Percentiles rank a stretch among this genome's conserved stretches.
Evolutionary conservation across 352 stramenopile species (phyloP).

Genomic region (Plasmopara muralis): DNA sequence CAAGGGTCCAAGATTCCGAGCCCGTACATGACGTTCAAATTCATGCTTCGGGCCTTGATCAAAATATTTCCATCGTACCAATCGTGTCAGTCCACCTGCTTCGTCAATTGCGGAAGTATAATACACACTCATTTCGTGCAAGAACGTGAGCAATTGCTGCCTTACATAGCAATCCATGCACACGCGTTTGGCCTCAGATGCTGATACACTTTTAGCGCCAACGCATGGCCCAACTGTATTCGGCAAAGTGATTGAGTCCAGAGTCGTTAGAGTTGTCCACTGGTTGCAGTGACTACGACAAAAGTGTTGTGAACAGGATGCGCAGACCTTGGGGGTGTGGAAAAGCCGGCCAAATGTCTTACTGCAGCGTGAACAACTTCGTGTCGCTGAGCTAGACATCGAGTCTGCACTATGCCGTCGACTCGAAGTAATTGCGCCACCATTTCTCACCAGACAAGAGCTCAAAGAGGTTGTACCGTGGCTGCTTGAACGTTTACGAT

Average conservation of each 20-base stretch:
- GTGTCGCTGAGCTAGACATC: constrained; percentile 3
- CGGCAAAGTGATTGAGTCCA: constrained; percentile 12
- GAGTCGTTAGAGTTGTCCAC: constrained; percentile 14
- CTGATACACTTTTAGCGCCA: constrained; percentile 2
- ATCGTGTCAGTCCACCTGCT: constrained; percentile 38
- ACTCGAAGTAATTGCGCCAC: constrained; percentile 2
- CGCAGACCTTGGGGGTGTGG: constrained; percentile 39
- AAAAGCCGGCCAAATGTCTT: constrained; percentile 42
- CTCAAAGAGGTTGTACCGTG: constrained; percentile 17
- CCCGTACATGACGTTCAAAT: constrained; percentile 34
- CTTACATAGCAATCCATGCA: constrained; percentile 53
- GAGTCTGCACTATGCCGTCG: constrained; percentile 17
- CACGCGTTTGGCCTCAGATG: constrained; percentile 16
- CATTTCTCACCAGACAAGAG: constrained; percentile 12
- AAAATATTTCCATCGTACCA: constrained; percentile 54
- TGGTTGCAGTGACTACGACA: constrained; percentile 43
- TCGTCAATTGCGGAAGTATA: constrained; percentile 37
- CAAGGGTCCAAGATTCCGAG: constrained; percentile 35
- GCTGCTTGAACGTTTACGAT: constrained; percentile 13
- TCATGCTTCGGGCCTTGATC: constrained; percentile 39
- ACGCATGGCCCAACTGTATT: constrained; percentile 5
- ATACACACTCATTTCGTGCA: constrained; percentile 32
- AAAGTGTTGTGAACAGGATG: constrained; percentile 41
- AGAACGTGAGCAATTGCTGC: constrained; percentile 38
- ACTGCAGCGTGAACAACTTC: constrained; percentile 34